Evolutionary conservation across 371 early-diverging fungal species (phyloP), one percentile per base, ranked within the genome.

Genomic region (Apophysomyces elegans): DNA sequence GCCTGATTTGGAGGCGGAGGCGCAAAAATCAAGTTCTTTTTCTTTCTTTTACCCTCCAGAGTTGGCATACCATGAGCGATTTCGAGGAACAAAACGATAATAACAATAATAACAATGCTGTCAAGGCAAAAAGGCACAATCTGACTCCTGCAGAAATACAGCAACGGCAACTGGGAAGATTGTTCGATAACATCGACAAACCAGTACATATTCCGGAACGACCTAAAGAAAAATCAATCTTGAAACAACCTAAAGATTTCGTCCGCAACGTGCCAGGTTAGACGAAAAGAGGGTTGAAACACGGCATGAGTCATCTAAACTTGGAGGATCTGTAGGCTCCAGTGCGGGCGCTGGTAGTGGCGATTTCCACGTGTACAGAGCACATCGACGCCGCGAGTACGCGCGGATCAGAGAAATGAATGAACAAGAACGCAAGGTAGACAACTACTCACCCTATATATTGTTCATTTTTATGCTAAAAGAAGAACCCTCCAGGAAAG

Each of bases 261-360:
- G 90, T 92, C 2, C 85, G 91, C 39, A 93, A 95, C 76, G 89
- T 93, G 18, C 87, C 88, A 74, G 92, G 90, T 86, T 77, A 68
- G 54, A 56, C 18, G 13, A 16, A 41, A 13, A 41, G 2, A 50
- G 5, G 21, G 32, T 18, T n/a, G 21, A 26, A 26, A 26, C 9
- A 9, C 18, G 7, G 39, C 21, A 43, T 39, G n/a, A 9, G 45
- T 13, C 41, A 43, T 57, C 6, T 26, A 26, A 26, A 26, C 32
- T 26, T 26, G 32, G 32, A 26, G 37, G 18, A 0, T 7, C 18
- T 14, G 14, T 59, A 74, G 95, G 96, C 36, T 97, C 96, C 14
- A 94, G 95, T 75, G 96, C 98, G 1, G 97, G 97, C 56, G 98
- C 97, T 0, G 96, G 98, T 16, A 93, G 94, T 84, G 97, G 96